Evolutionary conservation across 129 eudicot species (phyloP), one percentile per base, ranked within the genome.

Genomic region (Saposhnikovia divaricata): DNA sequence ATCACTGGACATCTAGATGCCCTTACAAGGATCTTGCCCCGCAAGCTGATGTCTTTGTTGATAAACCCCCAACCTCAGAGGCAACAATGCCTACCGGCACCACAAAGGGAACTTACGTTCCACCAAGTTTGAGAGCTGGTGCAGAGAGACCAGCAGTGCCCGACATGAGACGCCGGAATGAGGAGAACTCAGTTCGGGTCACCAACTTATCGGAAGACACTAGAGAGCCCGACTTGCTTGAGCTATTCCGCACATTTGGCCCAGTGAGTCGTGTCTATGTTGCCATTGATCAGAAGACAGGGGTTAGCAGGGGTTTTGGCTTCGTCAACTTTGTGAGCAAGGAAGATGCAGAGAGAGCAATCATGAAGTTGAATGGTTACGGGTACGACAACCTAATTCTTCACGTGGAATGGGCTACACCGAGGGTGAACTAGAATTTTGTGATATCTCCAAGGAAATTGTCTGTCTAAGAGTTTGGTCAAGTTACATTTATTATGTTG

Each of bases 351-450:
- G 84, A 86, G 77, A 74, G 88, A 76, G 88, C 92, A 9, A 88
- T 88, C 44, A 47, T 55, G 66, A 88, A 88, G 80, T 80, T 88
- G 45, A 88, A 88, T 82, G 92, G 92, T 11, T 88, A 88, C 21
- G 92, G 92, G 37, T 88, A 88, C 78, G 89, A 86, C 59, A 88
- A 86, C 82, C 83, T 88, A 39, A 88, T 88, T 78, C 88, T 88
- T 14, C 82, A 87, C 2, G 92, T 86, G n/a, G 89, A 88, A 77
- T 88, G 88, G 89, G 88, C 89, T 11, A 82, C 89, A 31, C 92
- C 92, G n/a, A 84, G 92, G 70, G 61, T 46, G 8, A 86, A 83
- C 72, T 87, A 78, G 86, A 78, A 23, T n/a, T 40, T 11, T 65
- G 27, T 27, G 38, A 38, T 11, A 46, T 51, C 77, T 27, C 23